Evolutionary conservation across 2,329 filamentous ascomycete species (phyloP).

Genomic region (Ambrosiella xylebori): DNA sequence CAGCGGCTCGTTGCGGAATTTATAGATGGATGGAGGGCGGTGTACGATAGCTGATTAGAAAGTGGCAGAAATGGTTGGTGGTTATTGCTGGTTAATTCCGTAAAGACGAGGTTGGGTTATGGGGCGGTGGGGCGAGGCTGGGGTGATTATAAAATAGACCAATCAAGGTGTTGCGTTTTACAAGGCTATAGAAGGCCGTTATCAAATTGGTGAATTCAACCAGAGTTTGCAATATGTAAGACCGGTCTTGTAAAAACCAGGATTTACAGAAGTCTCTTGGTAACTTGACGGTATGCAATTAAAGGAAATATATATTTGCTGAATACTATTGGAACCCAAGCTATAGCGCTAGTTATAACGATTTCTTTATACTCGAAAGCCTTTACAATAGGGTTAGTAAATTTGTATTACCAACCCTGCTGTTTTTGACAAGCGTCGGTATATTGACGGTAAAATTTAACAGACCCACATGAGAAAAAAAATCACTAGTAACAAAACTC

Average conservation of each 20-base stretch:
- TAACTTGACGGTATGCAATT: too few species aligned
- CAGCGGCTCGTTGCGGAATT: conserved; percentile 2
- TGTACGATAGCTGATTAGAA: not conserved
- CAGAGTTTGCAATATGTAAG: too few species aligned
- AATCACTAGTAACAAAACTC: conserved; percentile 6
- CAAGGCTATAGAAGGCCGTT: too few species aligned
- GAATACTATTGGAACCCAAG: not conserved
- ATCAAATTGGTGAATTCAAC: too few species aligned
- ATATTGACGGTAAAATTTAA: not conserved
- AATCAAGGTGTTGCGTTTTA: too few species aligned
- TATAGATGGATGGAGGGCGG: conserved; percentile 5
- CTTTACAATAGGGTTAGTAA: not conserved
- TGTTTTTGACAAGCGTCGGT: not conserved
- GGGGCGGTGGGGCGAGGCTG: not conserved
- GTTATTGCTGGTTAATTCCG: too few species aligned
- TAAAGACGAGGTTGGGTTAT: not conserved
- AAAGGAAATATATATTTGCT: not conserved
- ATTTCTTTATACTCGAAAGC: too few species aligned
- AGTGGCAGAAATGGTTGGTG: not conserved
- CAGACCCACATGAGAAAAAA: not conserved
- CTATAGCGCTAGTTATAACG: not conserved
- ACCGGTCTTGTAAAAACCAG: too few species aligned
- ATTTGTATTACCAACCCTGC: not conserved
- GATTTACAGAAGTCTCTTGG: too few species aligned
- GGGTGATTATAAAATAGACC: not conserved